Evolutionary conservation across 2,329 filamentous ascomycete genomes (phyloP).

Genomic region (Aspergillus glaucus): DNA sequence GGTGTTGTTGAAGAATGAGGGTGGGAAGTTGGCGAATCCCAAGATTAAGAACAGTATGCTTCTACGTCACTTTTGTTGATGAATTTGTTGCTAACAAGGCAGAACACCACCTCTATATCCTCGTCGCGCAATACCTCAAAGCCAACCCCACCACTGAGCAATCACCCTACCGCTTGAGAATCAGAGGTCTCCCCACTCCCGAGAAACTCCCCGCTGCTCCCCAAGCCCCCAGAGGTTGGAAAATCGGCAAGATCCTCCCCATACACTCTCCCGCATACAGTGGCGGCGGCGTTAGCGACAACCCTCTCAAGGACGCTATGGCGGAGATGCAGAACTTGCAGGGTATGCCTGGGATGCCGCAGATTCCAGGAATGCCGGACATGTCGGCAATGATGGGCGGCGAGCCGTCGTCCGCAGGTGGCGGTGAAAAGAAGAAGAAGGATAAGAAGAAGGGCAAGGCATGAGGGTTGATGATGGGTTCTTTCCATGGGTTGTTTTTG

Average conservation of each 20-base stretch:
- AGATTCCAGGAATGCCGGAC: slow-evolving; percentile 43
- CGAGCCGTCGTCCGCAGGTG: slow-evolving; percentile 21
- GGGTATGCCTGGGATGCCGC: slow-evolving; percentile 38
- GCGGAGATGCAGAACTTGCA: slow-evolving; percentile 66
- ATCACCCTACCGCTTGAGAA: slow-evolving; percentile 62
- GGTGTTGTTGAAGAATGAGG: slow-evolving; percentile 59
- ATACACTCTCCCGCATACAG: slow-evolving; percentile 84
- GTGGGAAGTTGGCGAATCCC: slow-evolving; percentile 44
- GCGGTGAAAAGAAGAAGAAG: slow-evolving; percentile 41
- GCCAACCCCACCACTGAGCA: slow-evolving; percentile 70
- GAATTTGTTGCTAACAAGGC: neutral
- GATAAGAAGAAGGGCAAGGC: slow-evolving; percentile 46
- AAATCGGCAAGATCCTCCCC: slow-evolving; percentile 76
- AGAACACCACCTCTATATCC: slow-evolving; percentile 79
- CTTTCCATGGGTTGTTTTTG: slow-evolving; percentile 14
- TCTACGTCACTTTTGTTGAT: neutral
- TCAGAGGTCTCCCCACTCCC: slow-evolving; percentile 65
- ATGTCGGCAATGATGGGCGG: slow-evolving; percentile 45
- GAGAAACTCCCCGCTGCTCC: slow-evolving; percentile 65
- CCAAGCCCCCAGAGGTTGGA: slow-evolving; percentile 81
- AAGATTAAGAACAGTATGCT: slow-evolving; percentile 59
- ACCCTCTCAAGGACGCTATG: slow-evolving; percentile 96
- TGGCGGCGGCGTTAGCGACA: slow-evolving; percentile 88
- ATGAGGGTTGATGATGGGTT: slow-evolving; percentile 9
- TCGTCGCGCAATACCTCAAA: slow-evolving; percentile 70